A percentile compares a stretch with the other conserved stretches of the same genome.
Evolutionary conservation across 805 yeast genomes (phyloP).

Genomic region (Ogataea paraovalis): DNA sequence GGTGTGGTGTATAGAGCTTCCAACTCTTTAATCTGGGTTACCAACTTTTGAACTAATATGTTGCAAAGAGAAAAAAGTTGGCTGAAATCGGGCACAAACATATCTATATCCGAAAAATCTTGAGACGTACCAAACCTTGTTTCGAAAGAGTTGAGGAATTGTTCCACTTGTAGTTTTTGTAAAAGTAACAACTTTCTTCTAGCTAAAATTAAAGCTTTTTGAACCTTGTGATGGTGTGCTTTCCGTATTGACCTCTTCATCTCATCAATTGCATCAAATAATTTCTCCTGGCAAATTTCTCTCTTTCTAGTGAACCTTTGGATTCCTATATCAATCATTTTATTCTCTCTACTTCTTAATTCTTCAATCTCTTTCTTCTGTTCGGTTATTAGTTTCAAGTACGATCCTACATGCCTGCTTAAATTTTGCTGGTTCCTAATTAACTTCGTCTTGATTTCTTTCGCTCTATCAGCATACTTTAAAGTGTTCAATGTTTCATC

Average conservation of each 20-base stretch:
- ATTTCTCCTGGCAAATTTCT: slow-evolving; percentile 36
- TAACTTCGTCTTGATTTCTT: slow-evolving; percentile 80
- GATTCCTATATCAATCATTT: slow-evolving; percentile 37
- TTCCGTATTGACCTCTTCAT: slow-evolving; percentile 39
- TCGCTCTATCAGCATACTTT: slow-evolving; percentile 88
- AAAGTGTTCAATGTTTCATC: slow-evolving; percentile 91
- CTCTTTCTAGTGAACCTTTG: slow-evolving; percentile 32
- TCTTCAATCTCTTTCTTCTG: slow-evolving; percentile 73
- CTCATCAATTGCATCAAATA: slow-evolving; percentile 40
- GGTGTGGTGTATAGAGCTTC: slow-evolving; percentile 47
- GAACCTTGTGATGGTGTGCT: slow-evolving; percentile 42
- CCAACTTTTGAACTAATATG: slow-evolving; percentile 33
- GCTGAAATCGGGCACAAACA: slow-evolving; percentile 17
- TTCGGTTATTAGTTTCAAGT: slow-evolving; percentile 77
- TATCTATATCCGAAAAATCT: slow-evolving; percentile 13
- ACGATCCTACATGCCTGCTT: slow-evolving; percentile 81
- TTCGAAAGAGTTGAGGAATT: slow-evolving; percentile 34
- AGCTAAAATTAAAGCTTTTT: slow-evolving; percentile 40
- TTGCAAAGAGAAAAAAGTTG: slow-evolving; percentile 9
- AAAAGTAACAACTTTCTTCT: slow-evolving; percentile 36
- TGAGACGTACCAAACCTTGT: slow-evolving; percentile 21
- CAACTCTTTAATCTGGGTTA: slow-evolving; percentile 45
- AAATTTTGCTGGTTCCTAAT: slow-evolving; percentile 69
- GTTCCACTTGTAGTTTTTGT: slow-evolving; percentile 24
- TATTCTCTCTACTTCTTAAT: slow-evolving; percentile 50